Conservation (phyloP, 2,329 filamentous ascomycete species). For the Tolypocladium ophioglossoides region DNA sequence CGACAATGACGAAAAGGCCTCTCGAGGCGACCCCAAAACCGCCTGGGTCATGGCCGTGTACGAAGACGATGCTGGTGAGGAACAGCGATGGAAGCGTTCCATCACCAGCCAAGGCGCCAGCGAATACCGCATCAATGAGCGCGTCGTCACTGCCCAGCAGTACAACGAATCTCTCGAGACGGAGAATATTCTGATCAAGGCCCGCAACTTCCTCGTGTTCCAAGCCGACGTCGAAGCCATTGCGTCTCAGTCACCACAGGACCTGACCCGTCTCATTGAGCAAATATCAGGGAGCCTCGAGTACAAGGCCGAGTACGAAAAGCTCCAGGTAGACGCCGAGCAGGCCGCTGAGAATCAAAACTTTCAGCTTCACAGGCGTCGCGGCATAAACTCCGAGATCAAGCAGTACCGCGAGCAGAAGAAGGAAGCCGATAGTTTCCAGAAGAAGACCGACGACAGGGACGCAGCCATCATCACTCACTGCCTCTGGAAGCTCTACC, state of each 20-base stretch:
- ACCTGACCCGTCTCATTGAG: constrained; percentile 87
- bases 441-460: constrained; percentile 79
- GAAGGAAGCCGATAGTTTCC: constrained; percentile 86
- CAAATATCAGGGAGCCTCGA: constrained; percentile 96
- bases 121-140: constrained; percentile 96
- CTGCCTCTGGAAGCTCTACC: constrained; percentile 92
- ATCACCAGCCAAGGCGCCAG: constrained; percentile 84
- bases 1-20: constrained; percentile 51
- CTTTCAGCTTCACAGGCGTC: constrained; percentile 76
- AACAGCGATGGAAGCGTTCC: constrained; percentile 89
- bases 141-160: constrained; percentile 74
- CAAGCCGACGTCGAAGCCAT: constrained; percentile 97
- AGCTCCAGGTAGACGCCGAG: constrained; percentile 75
- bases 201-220: constrained; percentile 94
- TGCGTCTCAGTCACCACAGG: constrained; percentile 86
- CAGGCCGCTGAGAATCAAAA: constrained; percentile 81
- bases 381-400: constrained; percentile 95
- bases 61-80: constrained; percentile 90
- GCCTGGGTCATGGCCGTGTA: constrained; percentile 99
- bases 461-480: constrained; percentile 89
- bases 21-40: constrained; percentile 76
- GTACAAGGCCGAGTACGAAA: constrained; percentile 88
- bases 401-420: constrained; percentile 98
- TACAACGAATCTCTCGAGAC: constrained; percentile 89
- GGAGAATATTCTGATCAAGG: constrained; percentile 97